Evolutionary conservation across 805 yeast species (phyloP).

Genomic region (Wickerhamiella qilinensis): DNA sequence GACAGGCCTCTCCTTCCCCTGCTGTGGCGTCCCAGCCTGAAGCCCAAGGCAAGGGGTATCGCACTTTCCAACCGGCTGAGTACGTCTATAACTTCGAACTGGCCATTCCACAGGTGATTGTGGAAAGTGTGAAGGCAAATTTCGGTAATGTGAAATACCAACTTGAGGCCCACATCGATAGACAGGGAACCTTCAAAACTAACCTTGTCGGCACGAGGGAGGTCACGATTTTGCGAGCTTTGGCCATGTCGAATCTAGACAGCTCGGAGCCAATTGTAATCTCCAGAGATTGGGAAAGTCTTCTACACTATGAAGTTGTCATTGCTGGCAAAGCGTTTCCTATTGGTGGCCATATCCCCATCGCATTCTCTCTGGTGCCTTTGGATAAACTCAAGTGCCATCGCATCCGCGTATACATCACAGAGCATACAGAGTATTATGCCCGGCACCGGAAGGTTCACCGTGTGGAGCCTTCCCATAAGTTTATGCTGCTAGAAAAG

Average conservation of each 20-base stretch:
- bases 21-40: conserved; percentile 1
- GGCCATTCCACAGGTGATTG: conserved; percentile 63
- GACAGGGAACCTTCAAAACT: conserved; percentile 76
- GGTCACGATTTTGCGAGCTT: conserved; percentile 55
- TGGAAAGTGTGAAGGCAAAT: conserved; percentile 63
- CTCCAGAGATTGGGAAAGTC: conserved; percentile 85
- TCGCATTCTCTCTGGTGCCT: conserved; percentile 72
- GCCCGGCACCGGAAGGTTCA: conserved; percentile 78
- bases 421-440: conserved; percentile 84
- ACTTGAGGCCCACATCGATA: conserved; percentile 51
- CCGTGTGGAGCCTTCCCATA: conserved; percentile 77
- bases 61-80: conserved; percentile 67
- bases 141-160: conserved; percentile 67
- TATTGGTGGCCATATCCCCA: conserved; percentile 66
- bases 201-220: conserved; percentile 50
- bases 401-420: conserved; percentile 65
- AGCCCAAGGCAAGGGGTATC: conserved; percentile 22
- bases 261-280: conserved; percentile 89
- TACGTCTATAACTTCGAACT: conserved; percentile 87
- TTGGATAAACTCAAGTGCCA: conserved; percentile 76
- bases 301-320: conserved; percentile 73
- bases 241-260: conserved; percentile 63
- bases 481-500: conserved; percentile 66
- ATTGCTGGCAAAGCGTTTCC: conserved; percentile 82
- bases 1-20: background rate